Evolutionary conservation across 495 filamentous ascomycete genomes (phyloP), one percentile per base, ranked within the genome.

Genomic region (Talaromyces adpressus): DNA sequence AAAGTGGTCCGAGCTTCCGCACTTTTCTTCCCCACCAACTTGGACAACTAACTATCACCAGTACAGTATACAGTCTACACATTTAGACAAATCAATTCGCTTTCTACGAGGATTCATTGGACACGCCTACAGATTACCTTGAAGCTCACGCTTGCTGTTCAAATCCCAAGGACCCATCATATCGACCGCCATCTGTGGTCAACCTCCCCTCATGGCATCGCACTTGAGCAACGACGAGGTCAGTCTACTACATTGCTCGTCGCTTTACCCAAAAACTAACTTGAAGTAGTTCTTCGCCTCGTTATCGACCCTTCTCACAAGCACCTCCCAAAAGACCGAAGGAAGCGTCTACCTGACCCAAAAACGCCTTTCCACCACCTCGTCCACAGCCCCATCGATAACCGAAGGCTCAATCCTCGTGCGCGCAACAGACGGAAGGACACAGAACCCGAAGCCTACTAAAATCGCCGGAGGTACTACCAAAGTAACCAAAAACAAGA

Each of bases 311-410:
- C 88, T 98, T 66, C 89, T 98, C 73, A 81, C 85, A 62, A 75
- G 79, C 49, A 83, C 84, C 56, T 89, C 88, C 58, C 75, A 84
- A 65, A 85, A 88, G 68, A 77, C 86, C 67, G 87, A 90, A 68
- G 91, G 91, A 70, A 88, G 89, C 29, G 79, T 98, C 67, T 88
- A 81, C 77, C 82, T 98, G 63, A 90, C 89, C 6, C 94, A 98
- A 71, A 98, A 97, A 72, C 85, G 75, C 14, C 69, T 75, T 25
- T 29, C 64, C 63, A 62, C 54, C 52, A 27, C 69, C 58, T 65
- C 70, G 39, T 59, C 53, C 30, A 59, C 30, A 0, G 62, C 57
- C 32, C 61, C 60, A 56, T 30, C 61, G 65, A 22, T 53, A 54
- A 32, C 61, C 57, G 25, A 61, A 65, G 60, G 67, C 57, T 84